Conservation (phyloP, 2,329 filamentous ascomycete species). For the Xylariomycetidae sp. region DNA sequence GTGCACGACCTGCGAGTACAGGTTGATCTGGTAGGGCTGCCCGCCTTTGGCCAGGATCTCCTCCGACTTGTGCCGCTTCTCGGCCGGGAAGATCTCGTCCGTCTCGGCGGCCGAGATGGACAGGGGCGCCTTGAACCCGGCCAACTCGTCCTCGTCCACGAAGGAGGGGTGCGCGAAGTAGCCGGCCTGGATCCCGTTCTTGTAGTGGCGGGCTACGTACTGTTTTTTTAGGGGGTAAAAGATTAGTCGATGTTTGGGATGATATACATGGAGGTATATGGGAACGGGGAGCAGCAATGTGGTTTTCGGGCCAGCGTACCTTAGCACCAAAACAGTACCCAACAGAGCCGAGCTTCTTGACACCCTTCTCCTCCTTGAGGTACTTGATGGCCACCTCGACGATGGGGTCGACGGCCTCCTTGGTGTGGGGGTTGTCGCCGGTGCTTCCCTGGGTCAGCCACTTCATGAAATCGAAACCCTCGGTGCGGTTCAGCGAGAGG, state of each 20-base stretch:
- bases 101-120: constrained; percentile 63
- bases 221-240: constrained; percentile 28
- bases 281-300: neutral
- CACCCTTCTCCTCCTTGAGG: constrained; percentile 49
- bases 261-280: neutral
- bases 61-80: constrained; percentile 62
- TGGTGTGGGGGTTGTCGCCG: constrained; percentile 47
- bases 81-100: constrained; percentile 59
- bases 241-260: constrained; percentile 1
- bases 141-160: constrained; percentile 62
- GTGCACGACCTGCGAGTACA: constrained; percentile 68
- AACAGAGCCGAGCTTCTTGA: constrained; percentile 57
- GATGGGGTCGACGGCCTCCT: constrained; percentile 40
- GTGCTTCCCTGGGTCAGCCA: constrained; percentile 41
- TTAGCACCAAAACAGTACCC: constrained; percentile 77
- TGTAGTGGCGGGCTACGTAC: constrained; percentile 66
- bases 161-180: constrained; percentile 76
- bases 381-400: constrained; percentile 50
- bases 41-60: constrained; percentile 53
- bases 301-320: constrained; percentile 31
- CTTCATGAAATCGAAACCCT: constrained; percentile 35
- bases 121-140: constrained; percentile 60
- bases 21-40: constrained; percentile 68
- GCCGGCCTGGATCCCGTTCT: constrained; percentile 61
- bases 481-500: constrained; percentile 47